These are phyloP conservation scores for Acanthamoeba sp. DNA, from an alignment of 208 protist genomes.

Conservation along the genomic window DNA sequence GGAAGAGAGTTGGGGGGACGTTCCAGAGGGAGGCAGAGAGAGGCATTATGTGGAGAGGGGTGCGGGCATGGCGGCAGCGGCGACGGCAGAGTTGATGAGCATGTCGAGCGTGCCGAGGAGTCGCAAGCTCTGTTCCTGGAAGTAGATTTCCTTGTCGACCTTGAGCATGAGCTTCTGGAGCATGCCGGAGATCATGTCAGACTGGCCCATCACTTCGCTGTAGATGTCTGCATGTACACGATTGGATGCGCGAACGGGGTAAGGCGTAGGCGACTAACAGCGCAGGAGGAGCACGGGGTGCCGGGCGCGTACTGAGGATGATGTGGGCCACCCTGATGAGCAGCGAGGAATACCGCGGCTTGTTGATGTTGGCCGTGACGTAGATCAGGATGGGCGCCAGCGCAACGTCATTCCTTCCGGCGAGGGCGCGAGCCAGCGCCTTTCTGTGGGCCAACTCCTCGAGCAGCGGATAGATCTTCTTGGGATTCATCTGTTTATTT, in stretches of 20 bases:
- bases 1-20: background rate
- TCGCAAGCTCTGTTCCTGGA: conserved; percentile 32
- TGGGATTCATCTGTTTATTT: background rate
- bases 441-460: conserved; percentile 78
- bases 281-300: background rate
- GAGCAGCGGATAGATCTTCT: conserved; percentile 75
- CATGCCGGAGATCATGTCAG: conserved; percentile 71
- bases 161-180: conserved; percentile 58
- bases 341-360: conserved; percentile 77
- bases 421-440: conserved; percentile 75
- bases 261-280: background rate
- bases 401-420: conserved; percentile 74
- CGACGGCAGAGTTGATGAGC: conserved; percentile 33
- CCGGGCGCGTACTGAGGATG: conserved; percentile 62
- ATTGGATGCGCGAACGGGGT: background rate
- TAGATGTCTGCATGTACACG: conserved; percentile 74
- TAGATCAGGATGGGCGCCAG: conserved; percentile 79
- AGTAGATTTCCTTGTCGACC: conserved; percentile 51
- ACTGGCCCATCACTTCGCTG: conserved; percentile 44
- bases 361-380: conserved; percentile 74
- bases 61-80: background rate
- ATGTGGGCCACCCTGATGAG: conserved; percentile 77
- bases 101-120: conserved; percentile 40
- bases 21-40: background rate
- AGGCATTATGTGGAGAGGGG: background rate